These are phyloP conservation scores for Cladosporium velox DNA, from an alignment of 2,329 filamentous ascomycete species.

Conservation along the genomic window DNA sequence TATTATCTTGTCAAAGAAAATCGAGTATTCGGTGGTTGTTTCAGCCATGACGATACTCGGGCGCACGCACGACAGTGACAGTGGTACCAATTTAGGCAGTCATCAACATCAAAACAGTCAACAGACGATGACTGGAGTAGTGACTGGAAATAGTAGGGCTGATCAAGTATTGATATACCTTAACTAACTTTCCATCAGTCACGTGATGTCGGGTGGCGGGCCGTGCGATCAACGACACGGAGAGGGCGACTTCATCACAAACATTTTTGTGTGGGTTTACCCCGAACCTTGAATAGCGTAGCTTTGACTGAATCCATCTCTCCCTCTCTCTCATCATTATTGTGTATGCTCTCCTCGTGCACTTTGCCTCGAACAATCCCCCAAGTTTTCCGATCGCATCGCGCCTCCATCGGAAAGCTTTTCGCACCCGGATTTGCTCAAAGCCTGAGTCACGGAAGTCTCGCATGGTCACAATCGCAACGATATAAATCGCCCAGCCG, in stretches of 20 bases:
- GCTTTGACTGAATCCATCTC: conserved; percentile 9
- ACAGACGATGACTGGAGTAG: background rate
- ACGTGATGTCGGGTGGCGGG: background rate
- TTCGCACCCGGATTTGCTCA: conserved; percentile 21
- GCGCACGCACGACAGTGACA: background rate
- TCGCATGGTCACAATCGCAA: conserved; percentile 19
- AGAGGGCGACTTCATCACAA: conserved; percentile 10
- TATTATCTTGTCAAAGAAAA: background rate
- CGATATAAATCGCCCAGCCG: conserved; percentile 14
- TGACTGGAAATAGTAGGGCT: background rate
- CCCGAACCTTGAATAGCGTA: conserved; percentile 17
- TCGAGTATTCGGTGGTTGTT: background rate
- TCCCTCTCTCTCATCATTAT: background rate
- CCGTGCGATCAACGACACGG: background rate
- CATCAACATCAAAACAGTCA: background rate
- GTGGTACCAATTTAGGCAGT: background rate
- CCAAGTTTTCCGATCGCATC: conserved; percentile 8
- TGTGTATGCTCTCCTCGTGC: conserved; percentile 17
- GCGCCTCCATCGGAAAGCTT: conserved; percentile 21
- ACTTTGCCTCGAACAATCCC: conserved; percentile 7
- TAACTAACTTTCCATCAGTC: background rate
- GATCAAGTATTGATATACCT: background rate
- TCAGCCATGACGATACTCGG: background rate
- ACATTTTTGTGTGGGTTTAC: conserved; percentile 13
- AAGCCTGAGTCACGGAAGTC: conserved; percentile 22